Conservation (phyloP, 768 basidiomycete genomes). For the Suillus fuscotomentosus region DNA sequence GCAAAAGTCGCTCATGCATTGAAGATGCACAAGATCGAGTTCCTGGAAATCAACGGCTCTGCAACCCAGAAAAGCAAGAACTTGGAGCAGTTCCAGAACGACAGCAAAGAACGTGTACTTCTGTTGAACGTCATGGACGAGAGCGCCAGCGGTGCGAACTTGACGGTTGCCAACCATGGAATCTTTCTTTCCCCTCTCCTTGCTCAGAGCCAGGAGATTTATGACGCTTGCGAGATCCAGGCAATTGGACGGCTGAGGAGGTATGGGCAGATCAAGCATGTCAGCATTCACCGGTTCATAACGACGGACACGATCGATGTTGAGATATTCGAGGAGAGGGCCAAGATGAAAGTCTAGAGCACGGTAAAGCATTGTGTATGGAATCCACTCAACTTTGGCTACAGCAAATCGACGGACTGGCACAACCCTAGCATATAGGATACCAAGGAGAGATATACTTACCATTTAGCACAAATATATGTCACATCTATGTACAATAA, state of each 20-base stretch:
- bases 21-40: conserved; percentile 64
- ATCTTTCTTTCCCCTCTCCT: conserved; percentile 93
- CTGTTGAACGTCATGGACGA: conserved; percentile 93
- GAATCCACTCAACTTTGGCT: background rate
- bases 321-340: conserved; percentile 67
- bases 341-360: conserved; percentile 27
- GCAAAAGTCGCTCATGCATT: conserved; percentile 88
- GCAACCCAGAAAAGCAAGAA: conserved; percentile 78
- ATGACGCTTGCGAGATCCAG: conserved; percentile 80
- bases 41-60: conserved; percentile 79
- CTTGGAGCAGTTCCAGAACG: conserved; percentile 83
- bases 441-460: background rate
- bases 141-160: conserved; percentile 89
- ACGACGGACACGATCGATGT: conserved; percentile 88
- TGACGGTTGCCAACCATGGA: conserved; percentile 92
- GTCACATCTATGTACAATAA: too few species aligned
- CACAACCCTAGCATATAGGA: background rate
- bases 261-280: conserved; percentile 79
- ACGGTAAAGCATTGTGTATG: background rate
- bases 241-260: conserved; percentile 82
- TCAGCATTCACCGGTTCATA: conserved; percentile 80
- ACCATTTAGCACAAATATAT: background rate
- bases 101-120: conserved; percentile 74
- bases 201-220: conserved; percentile 77
- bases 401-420: background rate